These are phyloP conservation scores for Boletus sensibilis DNA, from an alignment of 768 basidiomycete species.

Conservation along the genomic window DNA sequence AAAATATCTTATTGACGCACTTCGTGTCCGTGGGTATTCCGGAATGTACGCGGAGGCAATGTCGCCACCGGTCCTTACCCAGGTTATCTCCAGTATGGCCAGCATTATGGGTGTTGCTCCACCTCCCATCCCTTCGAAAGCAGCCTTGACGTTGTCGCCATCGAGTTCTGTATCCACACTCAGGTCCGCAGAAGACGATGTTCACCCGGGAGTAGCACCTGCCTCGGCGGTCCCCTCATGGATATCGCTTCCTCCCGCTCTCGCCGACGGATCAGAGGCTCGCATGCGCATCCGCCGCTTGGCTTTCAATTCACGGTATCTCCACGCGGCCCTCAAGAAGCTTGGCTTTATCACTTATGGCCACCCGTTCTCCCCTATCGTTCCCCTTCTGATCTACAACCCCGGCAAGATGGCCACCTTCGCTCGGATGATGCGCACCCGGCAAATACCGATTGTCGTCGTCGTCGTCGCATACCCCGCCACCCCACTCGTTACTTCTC, in stretches of 20 bases:
- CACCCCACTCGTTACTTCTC: conserved; percentile 81
- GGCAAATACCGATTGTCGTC: conserved; percentile 77
- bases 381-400: conserved; percentile 89
- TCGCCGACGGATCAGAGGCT: conserved; percentile 86
- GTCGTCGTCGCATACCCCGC: conserved; percentile 92
- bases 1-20: conserved; percentile 74
- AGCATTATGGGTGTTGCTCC: conserved; percentile 88
- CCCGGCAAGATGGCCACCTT: conserved; percentile 94
- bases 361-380: conserved; percentile 86
- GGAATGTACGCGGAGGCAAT: conserved; percentile 88
- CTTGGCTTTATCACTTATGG: conserved; percentile 98
- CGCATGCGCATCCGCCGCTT: conserved; percentile 77
- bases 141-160: conserved; percentile 27
- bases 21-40: conserved; percentile 80
- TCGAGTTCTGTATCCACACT: conserved; percentile 30
- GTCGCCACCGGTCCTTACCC: conserved; percentile 86
- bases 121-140: conserved; percentile 33
- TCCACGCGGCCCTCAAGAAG: conserved; percentile 79
- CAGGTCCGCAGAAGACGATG: conserved; percentile 40
- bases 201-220: conserved; percentile 70
- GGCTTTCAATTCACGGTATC: conserved; percentile 94
- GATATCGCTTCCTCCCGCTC: conserved; percentile 68
- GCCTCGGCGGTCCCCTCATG: conserved; percentile 67
- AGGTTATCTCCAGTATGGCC: conserved; percentile 89
- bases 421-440: conserved; percentile 78